Conservation (phyloP, 2,329 filamentous ascomycete genomes). For the Penicillium sp. region DNA sequence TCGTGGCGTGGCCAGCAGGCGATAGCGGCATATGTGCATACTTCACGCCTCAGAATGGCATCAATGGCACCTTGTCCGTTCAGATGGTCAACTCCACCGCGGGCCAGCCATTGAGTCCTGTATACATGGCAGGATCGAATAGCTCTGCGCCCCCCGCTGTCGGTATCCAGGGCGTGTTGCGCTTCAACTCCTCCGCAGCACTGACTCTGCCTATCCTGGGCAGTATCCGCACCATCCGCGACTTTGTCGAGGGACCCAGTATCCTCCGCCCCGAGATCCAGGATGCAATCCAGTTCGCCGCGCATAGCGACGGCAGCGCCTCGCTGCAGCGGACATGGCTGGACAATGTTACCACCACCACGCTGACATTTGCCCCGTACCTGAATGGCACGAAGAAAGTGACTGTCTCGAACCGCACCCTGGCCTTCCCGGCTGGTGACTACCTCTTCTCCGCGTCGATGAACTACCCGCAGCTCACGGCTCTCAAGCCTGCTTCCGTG, state of each 20-base stretch:
- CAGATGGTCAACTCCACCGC: slow-evolving; percentile 53
- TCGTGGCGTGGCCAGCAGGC: slow-evolving; percentile 66
- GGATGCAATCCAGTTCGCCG: slow-evolving; percentile 50
- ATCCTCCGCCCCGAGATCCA: slow-evolving; percentile 57
- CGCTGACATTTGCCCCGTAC: slow-evolving; percentile 51
- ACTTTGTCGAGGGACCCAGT: slow-evolving; percentile 62
- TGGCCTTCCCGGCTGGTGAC: slow-evolving; percentile 54
- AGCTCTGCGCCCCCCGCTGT: slow-evolving; percentile 46
- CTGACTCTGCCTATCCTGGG: slow-evolving; percentile 61
- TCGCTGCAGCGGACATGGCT: slow-evolving; percentile 60
- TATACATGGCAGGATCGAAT: slow-evolving; percentile 40
- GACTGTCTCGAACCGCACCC: slow-evolving; percentile 44
- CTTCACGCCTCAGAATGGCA: slow-evolving; percentile 57
- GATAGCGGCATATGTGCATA: slow-evolving; percentile 62
- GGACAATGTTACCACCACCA: slow-evolving; percentile 61
- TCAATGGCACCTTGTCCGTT: slow-evolving; percentile 57
- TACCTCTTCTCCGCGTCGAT: slow-evolving; percentile 62
- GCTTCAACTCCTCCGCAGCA: slow-evolving; percentile 60
- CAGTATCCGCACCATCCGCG: slow-evolving; percentile 63
- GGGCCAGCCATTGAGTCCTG: slow-evolving; percentile 45
- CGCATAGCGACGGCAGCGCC: slow-evolving; percentile 48
- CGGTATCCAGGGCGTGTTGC: slow-evolving; percentile 56
- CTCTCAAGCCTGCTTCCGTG: slow-evolving; percentile 53
- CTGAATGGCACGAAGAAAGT: slow-evolving; percentile 31
- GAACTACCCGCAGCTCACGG: slow-evolving; percentile 63